Conservation (phyloP, 2,329 filamentous ascomycete genomes). For the Colletotrichum gigasporum region DNA sequence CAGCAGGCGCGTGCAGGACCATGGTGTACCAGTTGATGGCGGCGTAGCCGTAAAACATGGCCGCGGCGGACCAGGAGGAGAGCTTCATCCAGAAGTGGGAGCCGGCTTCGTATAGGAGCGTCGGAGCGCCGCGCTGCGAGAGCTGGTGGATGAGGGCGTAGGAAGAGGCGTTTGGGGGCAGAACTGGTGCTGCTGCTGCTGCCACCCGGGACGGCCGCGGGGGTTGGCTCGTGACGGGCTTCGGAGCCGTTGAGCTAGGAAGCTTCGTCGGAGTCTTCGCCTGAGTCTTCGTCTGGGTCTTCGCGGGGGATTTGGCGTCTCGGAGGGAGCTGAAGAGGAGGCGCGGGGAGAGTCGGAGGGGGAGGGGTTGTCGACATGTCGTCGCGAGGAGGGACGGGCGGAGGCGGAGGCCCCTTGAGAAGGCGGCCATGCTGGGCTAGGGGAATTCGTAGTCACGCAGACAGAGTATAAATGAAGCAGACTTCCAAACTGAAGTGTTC, state of each 20-base stretch:
- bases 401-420: conserved; percentile 26
- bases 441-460: too few species aligned
- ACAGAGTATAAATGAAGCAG: too few species aligned
- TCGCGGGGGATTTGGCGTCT: not conserved
- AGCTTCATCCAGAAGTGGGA: conserved; percentile 71
- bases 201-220: not conserved
- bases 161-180: conserved; percentile 24
- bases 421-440: conserved; percentile 15
- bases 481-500: too few species aligned
- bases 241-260: not conserved
- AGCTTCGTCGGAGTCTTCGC: not conserved
- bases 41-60: conserved; percentile 62
- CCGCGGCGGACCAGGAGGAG: conserved; percentile 65
- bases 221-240: not conserved
- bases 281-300: not conserved
- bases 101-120: conserved; percentile 71
- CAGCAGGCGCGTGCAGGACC: conserved; percentile 59
- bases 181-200: not conserved
- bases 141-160: conserved; percentile 65
- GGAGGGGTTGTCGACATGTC: conserved; percentile 13
- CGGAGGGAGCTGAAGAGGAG: conserved; percentile 20
- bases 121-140: conserved; percentile 62
- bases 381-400: conserved; percentile 14
- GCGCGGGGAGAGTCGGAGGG: conserved; percentile 1
- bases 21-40: conserved; percentile 60